A percentile compares a stretch with the other conserved stretches of the same genome.
Evolutionary conservation across 805 yeast species (phyloP).

Genomic region (Priceomyces melissophilus): DNA sequence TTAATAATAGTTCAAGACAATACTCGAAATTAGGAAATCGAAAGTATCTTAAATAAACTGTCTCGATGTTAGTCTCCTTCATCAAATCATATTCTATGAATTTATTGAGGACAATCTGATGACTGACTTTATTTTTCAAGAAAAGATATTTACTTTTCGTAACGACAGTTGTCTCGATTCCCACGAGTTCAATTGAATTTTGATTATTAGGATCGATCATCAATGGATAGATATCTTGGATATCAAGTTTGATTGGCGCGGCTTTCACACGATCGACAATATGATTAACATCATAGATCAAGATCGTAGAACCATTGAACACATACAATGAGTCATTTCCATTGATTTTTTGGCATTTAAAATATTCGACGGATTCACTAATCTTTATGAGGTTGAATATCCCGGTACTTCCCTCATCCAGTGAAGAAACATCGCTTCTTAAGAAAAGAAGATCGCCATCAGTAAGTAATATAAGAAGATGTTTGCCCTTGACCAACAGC

Average conservation of each 20-base stretch:
- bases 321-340: conserved; percentile 22
- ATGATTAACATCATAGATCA: conserved; percentile 24
- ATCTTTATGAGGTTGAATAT: conserved; percentile 35
- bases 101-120: conserved; percentile 43
- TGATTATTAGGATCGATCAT: conserved; percentile 11
- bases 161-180: conserved; percentile 35
- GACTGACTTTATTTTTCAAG: conserved; percentile 31
- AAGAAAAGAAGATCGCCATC: conserved; percentile 39
- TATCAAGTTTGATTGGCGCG: conserved; percentile 26
- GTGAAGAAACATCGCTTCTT: conserved; percentile 22
- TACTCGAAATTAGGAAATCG: conserved; percentile 43
- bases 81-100: conserved; percentile 46
- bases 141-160: conserved; percentile 26
- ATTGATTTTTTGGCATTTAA: conserved; percentile 23
- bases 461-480: conserved; percentile 32
- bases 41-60: conserved; percentile 34
- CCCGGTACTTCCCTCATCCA: conserved; percentile 10
- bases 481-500: conserved; percentile 24
- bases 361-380: conserved; percentile 27
- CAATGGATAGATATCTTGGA: conserved; percentile 25
- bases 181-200: conserved; percentile 38
- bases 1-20: conserved; percentile 48
- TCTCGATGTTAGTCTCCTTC: conserved; percentile 20
- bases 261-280: conserved; percentile 18
- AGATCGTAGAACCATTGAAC: conserved; percentile 36